Percentiles rank a stretch among this genome's conserved stretches.
Conservation (phyloP, 345 rosid genomes). For the Ricinus communis region DNA sequence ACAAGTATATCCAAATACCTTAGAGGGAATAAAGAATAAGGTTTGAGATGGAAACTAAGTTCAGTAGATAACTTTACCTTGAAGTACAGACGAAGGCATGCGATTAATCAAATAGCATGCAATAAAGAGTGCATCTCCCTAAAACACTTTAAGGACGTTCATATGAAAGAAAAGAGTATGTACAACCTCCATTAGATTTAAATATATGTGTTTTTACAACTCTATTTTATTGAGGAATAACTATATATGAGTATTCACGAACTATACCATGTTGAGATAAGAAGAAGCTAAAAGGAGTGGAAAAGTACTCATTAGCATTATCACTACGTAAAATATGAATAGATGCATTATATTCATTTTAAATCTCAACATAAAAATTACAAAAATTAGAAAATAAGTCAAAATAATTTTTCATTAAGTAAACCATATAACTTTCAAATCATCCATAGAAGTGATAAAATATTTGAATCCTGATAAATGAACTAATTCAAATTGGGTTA, state of each 20-base stretch:
- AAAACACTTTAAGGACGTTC: background rate
- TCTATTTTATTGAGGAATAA: background rate
- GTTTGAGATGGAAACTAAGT: too few relatives aligned
- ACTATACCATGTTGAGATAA: background rate
- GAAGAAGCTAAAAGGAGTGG: background rate
- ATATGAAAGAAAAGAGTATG: background rate
- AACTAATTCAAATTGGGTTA: background rate
- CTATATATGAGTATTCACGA: background rate
- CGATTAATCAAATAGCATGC: background rate
- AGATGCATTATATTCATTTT: background rate
- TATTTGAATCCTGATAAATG: background rate
- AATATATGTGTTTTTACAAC: background rate
- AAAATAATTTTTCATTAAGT: background rate
- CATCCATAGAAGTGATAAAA: constrained; percentile 1
- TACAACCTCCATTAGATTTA: background rate
- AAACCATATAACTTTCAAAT: background rate
- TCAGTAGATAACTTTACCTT: background rate
- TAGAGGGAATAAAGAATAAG: background rate
- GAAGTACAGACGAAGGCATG: background rate
- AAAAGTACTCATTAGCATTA: background rate
- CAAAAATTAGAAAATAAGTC: background rate
- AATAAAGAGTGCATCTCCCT: background rate
- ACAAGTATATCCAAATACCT: too few relatives aligned
- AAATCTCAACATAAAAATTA: background rate
- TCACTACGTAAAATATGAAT: background rate